A percentile compares a stretch with the other conserved stretches of the same genome.
phyloP scores from a whole-genome alignment of 208 protist genomes.

The Trypanosoma boissoni region DNA sequence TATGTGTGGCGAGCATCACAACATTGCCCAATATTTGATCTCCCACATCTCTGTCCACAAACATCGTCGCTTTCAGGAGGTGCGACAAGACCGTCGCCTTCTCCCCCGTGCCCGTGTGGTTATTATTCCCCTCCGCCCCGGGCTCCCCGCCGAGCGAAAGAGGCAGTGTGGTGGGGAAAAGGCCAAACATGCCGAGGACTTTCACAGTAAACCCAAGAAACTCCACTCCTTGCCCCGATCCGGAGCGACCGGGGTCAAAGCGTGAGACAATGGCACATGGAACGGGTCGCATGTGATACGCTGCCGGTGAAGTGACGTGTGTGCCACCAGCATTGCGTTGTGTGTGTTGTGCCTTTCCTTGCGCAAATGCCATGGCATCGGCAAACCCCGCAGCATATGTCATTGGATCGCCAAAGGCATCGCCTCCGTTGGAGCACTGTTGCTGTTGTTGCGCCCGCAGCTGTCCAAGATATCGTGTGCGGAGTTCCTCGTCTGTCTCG shows the following conservation, averaged over 20 bases:
- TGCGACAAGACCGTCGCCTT: conserved; percentile 51
- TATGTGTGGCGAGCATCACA: conserved; percentile 68
- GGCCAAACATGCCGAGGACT: conserved; percentile 81
- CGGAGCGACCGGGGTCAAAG: conserved; percentile 40
- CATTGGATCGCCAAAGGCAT: conserved; percentile 3
- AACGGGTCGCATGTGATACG: conserved; percentile 67
- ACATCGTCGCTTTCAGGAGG: conserved; percentile 78
- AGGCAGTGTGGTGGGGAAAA: conserved; percentile 53
- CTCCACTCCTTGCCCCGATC: conserved; percentile 34
- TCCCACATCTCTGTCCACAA: conserved; percentile 79
- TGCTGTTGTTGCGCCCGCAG: conserved; percentile 31
- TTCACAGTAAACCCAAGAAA: conserved; percentile 64
- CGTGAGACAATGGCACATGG: conserved; percentile 73
- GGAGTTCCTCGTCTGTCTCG: conserved; percentile 58
- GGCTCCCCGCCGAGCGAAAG: conserved; percentile 20
- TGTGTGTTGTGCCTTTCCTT: conserved; percentile 46
- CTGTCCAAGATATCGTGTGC: conserved; percentile 50
- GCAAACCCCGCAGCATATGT: conserved; percentile 49
- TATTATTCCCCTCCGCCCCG: too few species aligned
- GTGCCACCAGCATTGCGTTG: conserved; percentile 22
- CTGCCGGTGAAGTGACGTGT: conserved; percentile 50
- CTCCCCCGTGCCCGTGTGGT: too few species aligned
- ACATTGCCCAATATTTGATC: conserved; percentile 81
- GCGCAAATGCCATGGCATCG: conserved; percentile 50
- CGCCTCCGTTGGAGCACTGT: neutral